Conservation (phyloP, 2,329 filamentous ascomycete species). For the Alternaria sp. region DNA sequence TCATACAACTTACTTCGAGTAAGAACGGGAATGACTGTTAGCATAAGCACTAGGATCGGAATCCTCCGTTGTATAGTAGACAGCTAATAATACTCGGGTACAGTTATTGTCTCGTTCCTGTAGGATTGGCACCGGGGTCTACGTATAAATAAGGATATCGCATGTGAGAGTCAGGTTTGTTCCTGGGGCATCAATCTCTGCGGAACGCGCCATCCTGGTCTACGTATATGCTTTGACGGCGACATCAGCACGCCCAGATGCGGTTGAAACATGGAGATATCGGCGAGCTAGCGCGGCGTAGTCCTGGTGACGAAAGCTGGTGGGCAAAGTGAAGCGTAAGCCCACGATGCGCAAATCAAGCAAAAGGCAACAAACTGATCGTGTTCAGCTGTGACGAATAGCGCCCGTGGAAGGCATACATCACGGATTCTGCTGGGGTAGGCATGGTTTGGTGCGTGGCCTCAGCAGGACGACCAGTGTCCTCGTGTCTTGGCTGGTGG, state of each 20-base stretch:
- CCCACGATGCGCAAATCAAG: constrained; percentile 30
- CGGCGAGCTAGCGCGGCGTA: constrained; percentile 6
- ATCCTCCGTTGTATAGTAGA: constrained; percentile 31
- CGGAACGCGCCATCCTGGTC: constrained; percentile 8
- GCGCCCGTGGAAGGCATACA: constrained; percentile 42
- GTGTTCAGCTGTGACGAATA: constrained; percentile 43
- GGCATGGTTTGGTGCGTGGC: constrained; percentile 31
- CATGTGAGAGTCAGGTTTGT: constrained; percentile 22
- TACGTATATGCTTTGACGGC: constrained; percentile 8
- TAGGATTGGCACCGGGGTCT: constrained; percentile 39
- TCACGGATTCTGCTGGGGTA: constrained; percentile 40
- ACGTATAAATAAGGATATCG: constrained; percentile 35
- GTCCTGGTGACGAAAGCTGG: constrained; percentile 18
- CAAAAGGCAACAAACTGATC: constrained; percentile 27
- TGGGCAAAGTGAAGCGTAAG: constrained; percentile 26
- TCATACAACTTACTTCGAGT: constrained; percentile 42
- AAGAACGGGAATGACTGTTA: constrained; percentile 39
- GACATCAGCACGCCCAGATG: constrained; percentile 11
- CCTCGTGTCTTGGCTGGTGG: constrained; percentile 28
- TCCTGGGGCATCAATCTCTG: constrained; percentile 22
- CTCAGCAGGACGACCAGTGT: constrained; percentile 32
- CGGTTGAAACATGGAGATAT: constrained; percentile 4
- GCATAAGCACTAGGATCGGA: constrained; percentile 44
- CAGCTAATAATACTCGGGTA: constrained; percentile 33
- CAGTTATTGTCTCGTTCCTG: constrained; percentile 21